Evolutionary conservation across 306 rosid genomes (phyloP).

Genomic region (Alnus glutinosa): DNA sequence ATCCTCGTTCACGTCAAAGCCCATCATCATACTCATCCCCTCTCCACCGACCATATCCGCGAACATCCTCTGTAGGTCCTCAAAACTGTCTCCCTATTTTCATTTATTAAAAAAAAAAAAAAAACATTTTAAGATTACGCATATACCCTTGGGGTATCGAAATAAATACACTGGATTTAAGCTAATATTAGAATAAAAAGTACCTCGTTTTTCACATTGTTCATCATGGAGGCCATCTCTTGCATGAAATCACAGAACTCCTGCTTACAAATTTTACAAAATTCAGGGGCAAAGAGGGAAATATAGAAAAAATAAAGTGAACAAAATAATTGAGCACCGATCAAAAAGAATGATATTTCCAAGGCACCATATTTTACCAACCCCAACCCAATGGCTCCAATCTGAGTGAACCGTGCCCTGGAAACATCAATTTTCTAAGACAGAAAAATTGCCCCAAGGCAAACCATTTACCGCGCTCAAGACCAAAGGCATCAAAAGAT

Average conservation of each 20-base stretch:
- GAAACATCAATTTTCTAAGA: background rate
- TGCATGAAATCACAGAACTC: constrained; percentile 88
- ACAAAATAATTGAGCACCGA: background rate
- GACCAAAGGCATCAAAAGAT: constrained; percentile 13
- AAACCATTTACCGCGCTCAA: constrained; percentile 29
- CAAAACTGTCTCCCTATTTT: constrained; percentile 74
- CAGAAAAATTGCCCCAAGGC: constrained; percentile 1
- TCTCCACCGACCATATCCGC: constrained; percentile 84
- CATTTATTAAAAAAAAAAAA: background rate
- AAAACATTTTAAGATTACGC: background rate
- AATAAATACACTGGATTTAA: background rate
- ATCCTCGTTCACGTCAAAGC: constrained; percentile 37
- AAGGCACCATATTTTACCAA: background rate
- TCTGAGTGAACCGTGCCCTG: too few relatives aligned
- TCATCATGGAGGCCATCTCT: constrained; percentile 94
- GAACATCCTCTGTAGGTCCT: constrained; percentile 86
- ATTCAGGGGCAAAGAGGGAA: background rate
- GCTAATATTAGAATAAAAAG: background rate
- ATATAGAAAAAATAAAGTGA: background rate
- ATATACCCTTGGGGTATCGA: background rate
- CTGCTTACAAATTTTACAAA: constrained; percentile 37
- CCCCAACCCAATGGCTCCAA: background rate
- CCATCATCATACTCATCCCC: constrained; percentile 38
- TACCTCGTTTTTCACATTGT: constrained; percentile 86
- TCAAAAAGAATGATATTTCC: background rate